A percentile compares a stretch with the other conserved stretches of the same genome.
phyloP scores from a whole-genome alignment of 305 asterid species.

The Withania somnifera region DNA sequence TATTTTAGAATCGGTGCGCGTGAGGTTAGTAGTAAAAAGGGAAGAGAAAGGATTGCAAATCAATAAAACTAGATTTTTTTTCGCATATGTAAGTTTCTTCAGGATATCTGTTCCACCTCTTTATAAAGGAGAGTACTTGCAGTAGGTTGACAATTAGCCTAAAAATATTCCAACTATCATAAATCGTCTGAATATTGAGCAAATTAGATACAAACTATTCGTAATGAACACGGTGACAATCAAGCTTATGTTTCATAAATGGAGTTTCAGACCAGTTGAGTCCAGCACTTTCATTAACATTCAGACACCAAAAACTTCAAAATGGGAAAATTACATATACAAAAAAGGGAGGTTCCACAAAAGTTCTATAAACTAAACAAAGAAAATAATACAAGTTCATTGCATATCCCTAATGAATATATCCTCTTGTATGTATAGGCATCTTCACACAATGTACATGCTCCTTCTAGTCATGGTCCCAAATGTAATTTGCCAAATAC shows the following conservation, averaged over 20 bases:
- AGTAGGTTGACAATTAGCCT: neutral
- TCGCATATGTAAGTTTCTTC: neutral
- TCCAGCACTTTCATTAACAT: neutral
- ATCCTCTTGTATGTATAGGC: neutral
- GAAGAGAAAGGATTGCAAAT: neutral
- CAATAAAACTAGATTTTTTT: neutral
- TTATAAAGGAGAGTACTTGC: neutral
- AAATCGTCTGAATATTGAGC: neutral
- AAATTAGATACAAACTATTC: too few species aligned
- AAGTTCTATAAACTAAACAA: neutral
- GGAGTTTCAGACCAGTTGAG: neutral
- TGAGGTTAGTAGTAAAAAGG: neutral
- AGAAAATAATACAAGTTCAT: neutral
- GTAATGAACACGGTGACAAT: neutral
- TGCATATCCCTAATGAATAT: neutral
- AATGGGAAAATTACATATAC: neutral
- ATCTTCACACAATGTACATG: neutral
- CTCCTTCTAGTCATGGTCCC: too few species aligned
- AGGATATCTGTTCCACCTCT: neutral
- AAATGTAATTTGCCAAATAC: neutral
- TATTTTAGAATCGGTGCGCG: neutral
- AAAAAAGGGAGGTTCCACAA: neutral
- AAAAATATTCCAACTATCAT: neutral
- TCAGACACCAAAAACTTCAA: too few species aligned
- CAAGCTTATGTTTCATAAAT: neutral